Evolutionary conservation across 2,329 filamentous ascomycete species (phyloP).

Genomic region (Colletotrichum higginsianum): DNA sequence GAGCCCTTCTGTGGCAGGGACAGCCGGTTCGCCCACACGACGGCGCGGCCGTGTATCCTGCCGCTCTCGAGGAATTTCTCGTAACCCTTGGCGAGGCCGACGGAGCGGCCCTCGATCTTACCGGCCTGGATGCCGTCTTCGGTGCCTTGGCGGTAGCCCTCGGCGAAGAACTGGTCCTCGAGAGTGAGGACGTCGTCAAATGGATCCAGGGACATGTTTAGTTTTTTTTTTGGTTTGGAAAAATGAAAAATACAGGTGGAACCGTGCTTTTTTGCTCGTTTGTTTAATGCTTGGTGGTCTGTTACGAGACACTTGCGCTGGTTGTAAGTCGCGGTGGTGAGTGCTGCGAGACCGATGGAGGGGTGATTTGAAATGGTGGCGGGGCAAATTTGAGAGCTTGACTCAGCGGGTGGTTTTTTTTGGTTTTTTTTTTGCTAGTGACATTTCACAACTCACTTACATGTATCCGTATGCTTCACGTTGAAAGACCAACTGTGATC

Average conservation of each 20-base stretch:
- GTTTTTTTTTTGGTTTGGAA: constrained; percentile 2
- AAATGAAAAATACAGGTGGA: no score
- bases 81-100: constrained; percentile 93
- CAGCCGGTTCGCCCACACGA: constrained; percentile 87
- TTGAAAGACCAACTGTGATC: not conserved
- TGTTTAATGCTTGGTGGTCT: not conserved
- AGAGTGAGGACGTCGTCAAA: constrained; percentile 73
- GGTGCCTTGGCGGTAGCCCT: constrained; percentile 84
- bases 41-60: constrained; percentile 80
- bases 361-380: constrained; percentile 31
- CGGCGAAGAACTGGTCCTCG: constrained; percentile 81
- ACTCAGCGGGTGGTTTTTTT: constrained; percentile 23
- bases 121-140: constrained; percentile 84
- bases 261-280: no score
- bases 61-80: constrained; percentile 92
- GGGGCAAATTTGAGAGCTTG: constrained; percentile 38
- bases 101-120: constrained; percentile 87
- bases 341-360: constrained; percentile 26
- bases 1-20: constrained; percentile 42
- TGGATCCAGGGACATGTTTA: constrained; percentile 59
- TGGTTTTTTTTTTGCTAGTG: constrained; percentile 27
- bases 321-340: not conserved
- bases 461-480: not conserved
- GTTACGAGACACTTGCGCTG: not conserved
- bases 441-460: constrained; percentile 6